phyloP scores from a whole-genome alignment of 306 rosid genomes.

The Crotalaria pallida region DNA sequence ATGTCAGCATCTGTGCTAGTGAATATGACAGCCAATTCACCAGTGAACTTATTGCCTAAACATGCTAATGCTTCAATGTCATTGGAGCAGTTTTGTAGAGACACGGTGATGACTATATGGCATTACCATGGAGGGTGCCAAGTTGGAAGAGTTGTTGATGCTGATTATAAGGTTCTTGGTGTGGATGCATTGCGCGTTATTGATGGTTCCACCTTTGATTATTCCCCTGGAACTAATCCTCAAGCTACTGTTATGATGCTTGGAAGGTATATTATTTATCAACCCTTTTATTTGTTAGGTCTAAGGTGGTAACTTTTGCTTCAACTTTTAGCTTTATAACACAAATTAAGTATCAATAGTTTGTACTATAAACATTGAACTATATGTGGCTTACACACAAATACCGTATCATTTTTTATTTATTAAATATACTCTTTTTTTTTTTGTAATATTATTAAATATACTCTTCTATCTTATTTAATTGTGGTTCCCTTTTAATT shows the following conservation, averaged over 20 bases:
- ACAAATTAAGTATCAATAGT: no score
- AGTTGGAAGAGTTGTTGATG: constrained; percentile 58
- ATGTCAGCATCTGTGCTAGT: constrained; percentile 31
- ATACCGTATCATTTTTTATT: no score
- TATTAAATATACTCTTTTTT: no score
- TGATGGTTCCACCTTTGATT: constrained; percentile 76
- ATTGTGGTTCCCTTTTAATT: neutral
- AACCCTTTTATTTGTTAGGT: no score
- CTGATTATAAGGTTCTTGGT: constrained; percentile 55
- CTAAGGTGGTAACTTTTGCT: no score
- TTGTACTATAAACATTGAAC: no score
- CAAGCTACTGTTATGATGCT: constrained; percentile 92
- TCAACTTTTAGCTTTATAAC: no score
- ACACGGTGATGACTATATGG: constrained; percentile 85
- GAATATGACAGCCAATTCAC: constrained; percentile 52
- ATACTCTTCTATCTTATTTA: no score
- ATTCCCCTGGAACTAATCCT: constrained; percentile 84
- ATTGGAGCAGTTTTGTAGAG: constrained; percentile 60
- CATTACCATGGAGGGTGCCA: constrained; percentile 91
- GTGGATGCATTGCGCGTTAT: constrained; percentile 54
- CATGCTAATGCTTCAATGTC: constrained; percentile 47
- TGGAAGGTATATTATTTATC: constrained; percentile 41
- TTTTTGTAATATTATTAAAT: no score
- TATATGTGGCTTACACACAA: no score
- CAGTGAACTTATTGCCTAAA: constrained; percentile 55